Evolutionary conservation across 1,284 basidiomycete species (phyloP).

Genomic region (Leccinum angustisporum): DNA sequence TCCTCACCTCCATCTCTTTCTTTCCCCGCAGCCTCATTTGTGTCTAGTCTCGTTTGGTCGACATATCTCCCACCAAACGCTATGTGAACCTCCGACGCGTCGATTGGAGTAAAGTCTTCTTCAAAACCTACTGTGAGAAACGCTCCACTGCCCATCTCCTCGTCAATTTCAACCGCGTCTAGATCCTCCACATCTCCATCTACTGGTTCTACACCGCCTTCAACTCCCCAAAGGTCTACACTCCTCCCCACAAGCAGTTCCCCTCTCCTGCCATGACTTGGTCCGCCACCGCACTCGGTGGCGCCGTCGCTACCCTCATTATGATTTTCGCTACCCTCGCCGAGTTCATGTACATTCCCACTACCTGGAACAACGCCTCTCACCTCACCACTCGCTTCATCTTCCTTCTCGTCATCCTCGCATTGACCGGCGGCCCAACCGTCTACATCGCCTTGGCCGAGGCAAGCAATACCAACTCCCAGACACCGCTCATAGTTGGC

Average conservation of each 20-base stretch:
- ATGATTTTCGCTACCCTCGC: slow-evolving; percentile 90
- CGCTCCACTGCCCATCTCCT: slow-evolving; percentile 89
- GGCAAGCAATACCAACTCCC: slow-evolving; percentile 32
- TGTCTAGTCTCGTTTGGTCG: slow-evolving; percentile 81
- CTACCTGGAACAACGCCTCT: slow-evolving; percentile 95
- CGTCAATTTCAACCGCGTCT: slow-evolving; percentile 97
- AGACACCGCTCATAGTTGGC: too few relatives aligned
- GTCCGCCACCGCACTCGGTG: slow-evolving; percentile 91
- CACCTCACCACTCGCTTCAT: slow-evolving; percentile 87
- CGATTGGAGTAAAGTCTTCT: slow-evolving; percentile 91
- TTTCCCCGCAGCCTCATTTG: slow-evolving; percentile 6
- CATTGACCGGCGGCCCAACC: slow-evolving; percentile 76
- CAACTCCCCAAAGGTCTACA: slow-evolving; percentile 84
- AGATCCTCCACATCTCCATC: slow-evolving; percentile 89
- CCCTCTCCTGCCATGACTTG: slow-evolving; percentile 81
- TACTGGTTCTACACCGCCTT: slow-evolving; percentile 96
- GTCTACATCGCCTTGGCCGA: slow-evolving; percentile 87
- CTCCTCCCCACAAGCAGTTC: slow-evolving; percentile 51
- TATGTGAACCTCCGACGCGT: slow-evolving; percentile 89
- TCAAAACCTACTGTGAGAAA: slow-evolving; percentile 97
- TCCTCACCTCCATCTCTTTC: slow-evolving; percentile 30
- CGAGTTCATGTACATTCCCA: slow-evolving; percentile 95
- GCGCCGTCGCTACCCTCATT: slow-evolving; percentile 85
- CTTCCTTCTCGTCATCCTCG: slow-evolving; percentile 85
- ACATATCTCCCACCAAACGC: slow-evolving; percentile 85